These are phyloP conservation scores for Falciphora oryzae DNA, from an alignment of 2,329 filamentous ascomycete genomes.

Conservation along the genomic window DNA sequence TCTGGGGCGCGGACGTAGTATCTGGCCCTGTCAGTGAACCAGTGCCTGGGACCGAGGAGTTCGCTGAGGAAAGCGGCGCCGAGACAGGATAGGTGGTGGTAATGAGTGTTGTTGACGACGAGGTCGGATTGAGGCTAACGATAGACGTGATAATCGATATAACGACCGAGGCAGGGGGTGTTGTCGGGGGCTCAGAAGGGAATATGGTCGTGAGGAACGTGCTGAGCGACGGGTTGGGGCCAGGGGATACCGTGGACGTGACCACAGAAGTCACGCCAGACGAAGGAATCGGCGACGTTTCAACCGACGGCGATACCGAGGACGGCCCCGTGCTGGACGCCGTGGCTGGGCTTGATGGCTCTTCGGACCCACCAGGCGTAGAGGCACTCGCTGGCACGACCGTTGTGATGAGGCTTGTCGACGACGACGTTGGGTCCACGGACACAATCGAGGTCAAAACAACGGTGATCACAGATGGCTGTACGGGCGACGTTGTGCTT, in stretches of 20 bases:
- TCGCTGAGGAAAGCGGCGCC: background rate
- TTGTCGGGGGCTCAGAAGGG: background rate
- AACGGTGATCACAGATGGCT: conserved; percentile 1
- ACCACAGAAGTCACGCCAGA: conserved; percentile 4
- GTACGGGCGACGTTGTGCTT: background rate
- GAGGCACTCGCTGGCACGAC: background rate
- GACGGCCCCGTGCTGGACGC: no score
- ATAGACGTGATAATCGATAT: conserved; percentile 1
- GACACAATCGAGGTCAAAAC: conserved; percentile 8
- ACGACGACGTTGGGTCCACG: conserved; percentile 5
- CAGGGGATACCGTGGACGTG: background rate
- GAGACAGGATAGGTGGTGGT: conserved; percentile 1
- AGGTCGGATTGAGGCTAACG: background rate
- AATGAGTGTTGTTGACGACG: conserved; percentile 1
- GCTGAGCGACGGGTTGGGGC: background rate
- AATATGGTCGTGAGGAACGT: background rate
- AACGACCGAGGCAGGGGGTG: background rate
- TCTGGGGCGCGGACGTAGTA: background rate
- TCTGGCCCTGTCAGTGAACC: background rate
- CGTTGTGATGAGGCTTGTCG: conserved; percentile 1
- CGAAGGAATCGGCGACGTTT: background rate
- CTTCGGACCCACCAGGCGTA: background rate
- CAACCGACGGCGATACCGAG: no score
- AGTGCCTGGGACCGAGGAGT: background rate
- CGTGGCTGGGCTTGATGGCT: background rate